Evolutionary conservation across 2,329 filamentous ascomycete genomes (phyloP).

Genomic region (Curvularia spicifera): DNA sequence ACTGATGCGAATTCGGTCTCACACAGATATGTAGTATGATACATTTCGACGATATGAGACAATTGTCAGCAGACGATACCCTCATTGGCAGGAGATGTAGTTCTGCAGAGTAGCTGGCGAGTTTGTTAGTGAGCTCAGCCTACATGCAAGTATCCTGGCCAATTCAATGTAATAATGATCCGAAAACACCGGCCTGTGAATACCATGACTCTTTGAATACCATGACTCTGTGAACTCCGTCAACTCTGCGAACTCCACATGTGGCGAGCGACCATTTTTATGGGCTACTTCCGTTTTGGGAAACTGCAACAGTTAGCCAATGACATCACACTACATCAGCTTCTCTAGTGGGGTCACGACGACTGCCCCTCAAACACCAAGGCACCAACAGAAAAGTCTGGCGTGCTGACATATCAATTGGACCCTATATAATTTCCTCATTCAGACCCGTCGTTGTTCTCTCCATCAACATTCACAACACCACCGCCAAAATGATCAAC

Average conservation of each 20-base stretch:
- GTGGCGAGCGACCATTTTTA: slow-evolving; percentile 6
- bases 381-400: slow-evolving; percentile 9
- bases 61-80: slow-evolving; percentile 46
- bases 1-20: slow-evolving; percentile 14
- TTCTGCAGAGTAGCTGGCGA: slow-evolving; percentile 19
- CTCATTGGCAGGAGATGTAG: slow-evolving; percentile 38
- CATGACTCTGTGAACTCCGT: no score
- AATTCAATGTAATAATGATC: slow-evolving; percentile 12
- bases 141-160: slow-evolving; percentile 10
- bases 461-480: not conserved
- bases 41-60: slow-evolving; percentile 36
- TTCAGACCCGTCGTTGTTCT: not conserved
- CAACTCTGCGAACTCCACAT: not conserved
- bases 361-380: slow-evolving; percentile 16
- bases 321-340: slow-evolving; percentile 21
- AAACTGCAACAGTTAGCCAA: slow-evolving; percentile 25
- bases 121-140: slow-evolving; percentile 6
- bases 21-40: slow-evolving; percentile 35
- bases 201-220: no score
- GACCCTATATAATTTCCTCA: not conserved
- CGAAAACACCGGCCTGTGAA: not conserved
- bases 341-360: slow-evolving; percentile 22
- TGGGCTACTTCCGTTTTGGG: slow-evolving; percentile 19
- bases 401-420: slow-evolving; percentile 6
- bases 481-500: slow-evolving; percentile 43